Conservation (phyloP, 768 basidiomycete genomes). For the Termitomyces bulborhizus region DNA sequence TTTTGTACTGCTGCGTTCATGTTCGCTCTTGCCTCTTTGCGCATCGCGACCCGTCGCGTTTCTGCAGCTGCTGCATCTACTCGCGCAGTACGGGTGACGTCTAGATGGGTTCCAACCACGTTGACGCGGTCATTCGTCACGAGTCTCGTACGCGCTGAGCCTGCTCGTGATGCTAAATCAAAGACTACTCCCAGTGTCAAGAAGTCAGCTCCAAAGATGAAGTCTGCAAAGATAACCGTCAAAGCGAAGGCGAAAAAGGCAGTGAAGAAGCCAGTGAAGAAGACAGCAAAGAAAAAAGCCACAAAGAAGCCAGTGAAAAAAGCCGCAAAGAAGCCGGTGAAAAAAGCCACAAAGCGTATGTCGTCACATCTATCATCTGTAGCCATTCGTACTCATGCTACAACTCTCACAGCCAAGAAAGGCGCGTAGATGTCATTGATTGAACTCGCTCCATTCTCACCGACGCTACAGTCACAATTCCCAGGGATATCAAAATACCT, state of each 20-base stretch:
- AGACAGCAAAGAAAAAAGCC: not conserved
- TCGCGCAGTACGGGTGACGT: not conserved
- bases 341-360: slow-evolving; percentile 8
- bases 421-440: not conserved
- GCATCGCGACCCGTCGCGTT: slow-evolving; percentile 9
- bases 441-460: not conserved
- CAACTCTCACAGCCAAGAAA: not conserved
- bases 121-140: slow-evolving; percentile 16
- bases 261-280: not conserved
- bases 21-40: slow-evolving; percentile 9
- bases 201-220: not conserved
- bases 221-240: slow-evolving; percentile 3
- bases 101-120: slow-evolving; percentile 4
- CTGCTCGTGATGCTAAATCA: not conserved
- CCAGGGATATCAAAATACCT: slow-evolving; percentile 3
- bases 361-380: not conserved
- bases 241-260: slow-evolving; percentile 1
- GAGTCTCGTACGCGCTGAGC: slow-evolving; percentile 7
- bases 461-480: not conserved
- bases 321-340: slow-evolving; percentile 5
- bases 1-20: slow-evolving; percentile 1
- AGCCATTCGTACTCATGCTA: not conserved
- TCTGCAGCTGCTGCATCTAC: not conserved
- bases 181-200: not conserved
- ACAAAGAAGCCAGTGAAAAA: slow-evolving; percentile 7